phyloP scores from a whole-genome alignment of 495 filamentous ascomycete genomes.

The Gamarada debralockiae region DNA sequence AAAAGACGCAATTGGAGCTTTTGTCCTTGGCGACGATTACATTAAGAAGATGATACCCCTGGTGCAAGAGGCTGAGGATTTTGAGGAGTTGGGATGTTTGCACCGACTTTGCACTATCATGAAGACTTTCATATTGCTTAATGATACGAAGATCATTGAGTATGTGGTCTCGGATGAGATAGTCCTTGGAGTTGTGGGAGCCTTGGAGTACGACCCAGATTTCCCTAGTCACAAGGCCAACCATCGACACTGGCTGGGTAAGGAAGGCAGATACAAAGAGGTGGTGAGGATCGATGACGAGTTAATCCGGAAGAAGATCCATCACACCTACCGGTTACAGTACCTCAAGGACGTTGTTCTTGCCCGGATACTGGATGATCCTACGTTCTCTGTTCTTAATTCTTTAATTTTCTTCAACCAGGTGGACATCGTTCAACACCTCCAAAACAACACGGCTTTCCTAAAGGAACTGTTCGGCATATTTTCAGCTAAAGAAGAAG shows the following conservation, averaged over 20 bases:
- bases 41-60: slow-evolving; percentile 83
- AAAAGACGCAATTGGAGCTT: slow-evolving; percentile 86
- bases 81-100: slow-evolving; percentile 80
- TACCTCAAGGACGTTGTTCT: slow-evolving; percentile 99
- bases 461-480: slow-evolving; percentile 87
- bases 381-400: slow-evolving; percentile 96
- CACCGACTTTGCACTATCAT: slow-evolving; percentile 96
- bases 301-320: slow-evolving; percentile 82
- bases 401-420: slow-evolving; percentile 98
- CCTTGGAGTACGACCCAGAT: slow-evolving; percentile 96
- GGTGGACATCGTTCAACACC: slow-evolving; percentile 92
- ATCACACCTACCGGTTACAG: slow-evolving; percentile 90
- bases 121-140: slow-evolving; percentile 91
- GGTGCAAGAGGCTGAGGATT: slow-evolving; percentile 81
- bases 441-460: slow-evolving; percentile 74
- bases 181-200: slow-evolving; percentile 90
- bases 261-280: slow-evolving; percentile 89
- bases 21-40: slow-evolving; percentile 79
- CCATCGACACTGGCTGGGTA: slow-evolving; percentile 87
- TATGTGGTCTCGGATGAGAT: slow-evolving; percentile 85
- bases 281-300: slow-evolving; percentile 87
- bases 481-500: slow-evolving; percentile 62
- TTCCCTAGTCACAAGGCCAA: slow-evolving; percentile 99
- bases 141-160: slow-evolving; percentile 92
- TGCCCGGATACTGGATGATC: slow-evolving; percentile 93